Percentiles rank a stretch among this genome's conserved stretches.
phyloP scores from a whole-genome alignment of 192 early-diverging fungal species.

The Allomyces macrogynus region DNA sequence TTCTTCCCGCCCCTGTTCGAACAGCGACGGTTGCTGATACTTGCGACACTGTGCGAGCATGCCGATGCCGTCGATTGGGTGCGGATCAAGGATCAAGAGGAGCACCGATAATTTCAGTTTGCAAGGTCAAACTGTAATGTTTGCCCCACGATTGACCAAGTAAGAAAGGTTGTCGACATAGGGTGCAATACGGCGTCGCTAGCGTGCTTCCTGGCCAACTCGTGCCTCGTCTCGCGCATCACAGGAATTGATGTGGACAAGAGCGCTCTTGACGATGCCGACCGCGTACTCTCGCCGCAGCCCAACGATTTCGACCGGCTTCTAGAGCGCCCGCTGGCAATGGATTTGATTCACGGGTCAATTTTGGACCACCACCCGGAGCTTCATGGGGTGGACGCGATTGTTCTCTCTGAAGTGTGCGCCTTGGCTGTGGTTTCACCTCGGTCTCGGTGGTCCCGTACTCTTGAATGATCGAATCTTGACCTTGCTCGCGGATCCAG shows the following conservation, averaged over 20 bases:
- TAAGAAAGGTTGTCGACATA: not conserved
- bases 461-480: not conserved
- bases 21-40: not conserved
- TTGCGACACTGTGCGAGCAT: not conserved
- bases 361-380: not conserved
- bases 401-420: no score
- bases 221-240: not conserved
- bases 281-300: not conserved
- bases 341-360: not conserved
- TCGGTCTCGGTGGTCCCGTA: not conserved
- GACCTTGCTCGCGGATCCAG: constrained; percentile 10
- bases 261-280: not conserved
- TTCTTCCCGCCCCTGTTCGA: not conserved
- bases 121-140: not conserved
- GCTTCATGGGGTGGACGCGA: not conserved
- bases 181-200: not conserved
- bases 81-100: not conserved
- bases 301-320: not conserved
- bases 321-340: not conserved
- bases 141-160: not conserved
- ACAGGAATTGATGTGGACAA: not conserved
- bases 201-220: not conserved
- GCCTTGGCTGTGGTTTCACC: no score
- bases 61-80: not conserved
- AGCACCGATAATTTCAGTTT: not conserved